These are phyloP conservation scores for Exophiala alcalophila DNA, from an alignment of 2,329 filamentous ascomycete genomes.

Conservation along the genomic window DNA sequence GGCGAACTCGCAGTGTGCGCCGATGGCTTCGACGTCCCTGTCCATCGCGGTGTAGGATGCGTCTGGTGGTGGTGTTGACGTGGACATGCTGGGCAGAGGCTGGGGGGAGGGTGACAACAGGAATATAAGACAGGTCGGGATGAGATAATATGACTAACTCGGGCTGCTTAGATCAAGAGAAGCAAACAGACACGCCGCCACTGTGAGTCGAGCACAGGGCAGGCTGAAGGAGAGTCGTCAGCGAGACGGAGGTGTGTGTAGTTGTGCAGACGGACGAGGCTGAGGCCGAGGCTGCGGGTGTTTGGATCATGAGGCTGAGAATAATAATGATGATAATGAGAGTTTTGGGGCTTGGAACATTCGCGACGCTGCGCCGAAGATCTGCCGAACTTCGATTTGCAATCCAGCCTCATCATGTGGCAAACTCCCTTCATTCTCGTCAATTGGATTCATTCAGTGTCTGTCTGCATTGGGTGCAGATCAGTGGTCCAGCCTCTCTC, in stretches of 20 bases:
- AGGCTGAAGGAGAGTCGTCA: constrained; percentile 19
- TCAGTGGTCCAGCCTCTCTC: no score
- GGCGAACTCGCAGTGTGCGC: constrained; percentile 83
- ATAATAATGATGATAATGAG: no score
- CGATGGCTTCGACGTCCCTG: constrained; percentile 75
- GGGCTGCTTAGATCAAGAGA: not conserved
- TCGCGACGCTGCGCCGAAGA: constrained; percentile 8
- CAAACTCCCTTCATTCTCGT: no score
- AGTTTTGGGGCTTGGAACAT: no score
- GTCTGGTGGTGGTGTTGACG: constrained; percentile 22
- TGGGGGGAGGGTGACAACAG: no score
- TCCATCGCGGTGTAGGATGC: constrained; percentile 28
- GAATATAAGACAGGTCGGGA: no score
- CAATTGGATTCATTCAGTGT: no score
- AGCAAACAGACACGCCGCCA: constrained; percentile 10
- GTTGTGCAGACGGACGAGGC: not conserved
- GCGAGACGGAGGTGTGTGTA: constrained; percentile 1
- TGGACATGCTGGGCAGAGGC: constrained; percentile 26
- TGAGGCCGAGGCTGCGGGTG: no score
- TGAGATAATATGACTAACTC: not conserved
- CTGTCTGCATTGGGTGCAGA: no score
- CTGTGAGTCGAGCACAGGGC: no score
- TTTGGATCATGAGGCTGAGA: no score
- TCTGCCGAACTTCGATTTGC: not conserved
- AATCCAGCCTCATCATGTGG: no score